Base-by-base conservation (phyloP, 495 filamentous ascomycete genomes). In the Trichocladium uniseriatum region DNA sequence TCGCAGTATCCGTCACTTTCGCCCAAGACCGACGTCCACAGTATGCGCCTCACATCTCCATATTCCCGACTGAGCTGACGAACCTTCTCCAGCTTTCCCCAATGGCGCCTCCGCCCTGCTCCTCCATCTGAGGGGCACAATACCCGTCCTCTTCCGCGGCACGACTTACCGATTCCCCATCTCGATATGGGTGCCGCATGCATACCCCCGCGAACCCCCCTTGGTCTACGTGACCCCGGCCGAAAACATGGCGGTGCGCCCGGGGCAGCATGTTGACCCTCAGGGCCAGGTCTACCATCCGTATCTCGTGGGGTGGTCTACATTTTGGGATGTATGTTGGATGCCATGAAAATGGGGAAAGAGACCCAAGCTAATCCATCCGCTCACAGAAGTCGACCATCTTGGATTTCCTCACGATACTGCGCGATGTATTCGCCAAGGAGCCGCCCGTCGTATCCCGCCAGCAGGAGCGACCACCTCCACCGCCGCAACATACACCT, bases 211-310 rank as follows among this genome's bases (percentile, higher is more conserved):
- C 31, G 85, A 94, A 57, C 72, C 87, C 6, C 92, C 92, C 0
- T 75, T 96, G 14, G 79, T 79, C 45, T 98, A 94, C 65, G 87
- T 96, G 36, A 89, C 81, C 8, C 89, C 94, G 18, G 84, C 86
- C 2, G 82, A 84, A 53, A 87, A 83, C 58, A 96, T 98, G 89
- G 69, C 85, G 44, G 82, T 97, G 20, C 77, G 90, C 20, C 83
- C 89, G 6, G 92, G 94, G 2, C 92, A 97, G 57, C 87, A 97
- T 70, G 89, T 98, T 44, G 89, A 91, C 56, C 80, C 84, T n/a
- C 89, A 96, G 58, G 92, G 92, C 40, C 83, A 83, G 61, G 79
- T 95, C 57, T 98, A 95, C 62, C 92, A 98, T 69, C 94, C 92
- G 45, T 97, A 96, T 66, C 67, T 98, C 35, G 86, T 87, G 13